Percentiles rank a stretch among this genome's conserved stretches.
phyloP scores from a whole-genome alignment of 371 early-diverging fungal species.

The Funneliformis caledonium region DNA sequence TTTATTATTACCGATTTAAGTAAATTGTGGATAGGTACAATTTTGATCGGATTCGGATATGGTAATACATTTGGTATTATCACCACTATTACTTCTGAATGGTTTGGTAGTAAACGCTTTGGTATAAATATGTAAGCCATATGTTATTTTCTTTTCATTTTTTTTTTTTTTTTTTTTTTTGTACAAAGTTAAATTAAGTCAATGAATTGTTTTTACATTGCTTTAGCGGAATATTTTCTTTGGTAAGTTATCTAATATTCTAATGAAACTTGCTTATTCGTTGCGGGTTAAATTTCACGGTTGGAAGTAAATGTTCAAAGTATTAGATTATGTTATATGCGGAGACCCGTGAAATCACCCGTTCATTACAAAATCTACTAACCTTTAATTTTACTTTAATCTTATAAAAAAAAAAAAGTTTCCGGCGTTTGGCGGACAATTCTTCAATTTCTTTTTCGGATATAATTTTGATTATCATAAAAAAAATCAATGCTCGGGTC shows the following conservation, averaged over 20 bases:
- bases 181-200: neutral
- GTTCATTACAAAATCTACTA: neutral
- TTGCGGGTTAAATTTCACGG: no score
- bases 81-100: slow-evolving; percentile 50
- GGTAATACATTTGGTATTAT: slow-evolving; percentile 51
- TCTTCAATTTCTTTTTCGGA: slow-evolving; percentile 49
- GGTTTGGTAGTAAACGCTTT: slow-evolving; percentile 49
- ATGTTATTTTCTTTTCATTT: no score
- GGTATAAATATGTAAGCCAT: slow-evolving; percentile 49
- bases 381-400: neutral
- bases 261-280: neutral
- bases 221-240: slow-evolving; percentile 47
- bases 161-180: neutral
- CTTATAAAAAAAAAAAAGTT: slow-evolving; percentile 35
- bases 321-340: no score
- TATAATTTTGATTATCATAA: slow-evolving; percentile 45
- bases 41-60: slow-evolving; percentile 49
- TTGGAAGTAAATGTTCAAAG: no score
- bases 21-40: slow-evolving; percentile 42
- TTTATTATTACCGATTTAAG: slow-evolving; percentile 34
- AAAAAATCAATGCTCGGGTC: neutral
- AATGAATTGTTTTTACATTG: neutral
- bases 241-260: slow-evolving; percentile 9
- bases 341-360: neutral
- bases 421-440: slow-evolving; percentile 49